Evolutionary conservation across 2,329 filamentous ascomycete genomes (phyloP).

Genomic region (Colletotrichum nymphaeae): DNA sequence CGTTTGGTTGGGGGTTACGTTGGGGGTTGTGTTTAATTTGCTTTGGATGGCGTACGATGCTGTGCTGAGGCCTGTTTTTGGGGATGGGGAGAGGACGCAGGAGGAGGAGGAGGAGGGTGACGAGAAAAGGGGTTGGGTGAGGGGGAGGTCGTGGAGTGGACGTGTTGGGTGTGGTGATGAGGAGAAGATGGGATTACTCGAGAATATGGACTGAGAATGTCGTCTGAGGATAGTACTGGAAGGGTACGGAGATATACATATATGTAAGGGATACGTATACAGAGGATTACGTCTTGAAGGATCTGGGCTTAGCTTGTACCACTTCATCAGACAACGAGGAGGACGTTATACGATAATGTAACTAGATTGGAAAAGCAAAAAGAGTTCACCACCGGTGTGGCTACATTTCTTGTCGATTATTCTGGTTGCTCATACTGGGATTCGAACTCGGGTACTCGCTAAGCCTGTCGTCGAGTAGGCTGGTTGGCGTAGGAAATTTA

Average conservation of each 20-base stretch:
- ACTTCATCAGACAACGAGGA: neutral
- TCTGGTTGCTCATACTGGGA: no score
- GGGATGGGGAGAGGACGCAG: constrained; percentile 82
- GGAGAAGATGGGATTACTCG: constrained; percentile 39
- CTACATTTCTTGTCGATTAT: no score
- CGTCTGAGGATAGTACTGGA: no score
- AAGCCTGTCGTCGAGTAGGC: no score
- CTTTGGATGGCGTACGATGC: constrained; percentile 59
- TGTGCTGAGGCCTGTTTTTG: constrained; percentile 73
- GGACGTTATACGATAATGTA: no score
- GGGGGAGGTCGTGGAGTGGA: constrained; percentile 14
- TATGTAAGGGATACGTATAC: no score
- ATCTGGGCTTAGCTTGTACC: no score
- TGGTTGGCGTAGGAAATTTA: no score
- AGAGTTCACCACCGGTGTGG: no score
- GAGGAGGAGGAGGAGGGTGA: constrained; percentile 38
- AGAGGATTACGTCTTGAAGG: neutral
- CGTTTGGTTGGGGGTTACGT: constrained; percentile 71
- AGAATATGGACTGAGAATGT: neutral
- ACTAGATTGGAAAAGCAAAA: no score
- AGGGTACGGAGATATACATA: no score
- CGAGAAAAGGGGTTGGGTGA: constrained; percentile 19
- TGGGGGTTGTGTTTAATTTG: constrained; percentile 60
- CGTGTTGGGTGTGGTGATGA: constrained; percentile 35
- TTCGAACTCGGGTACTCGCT: no score